Percentiles rank a stretch among this genome's conserved stretches.
These are phyloP conservation scores for Zarea fungicola DNA, from an alignment of 2,329 filamentous ascomycete genomes.

Conservation along the genomic window DNA sequence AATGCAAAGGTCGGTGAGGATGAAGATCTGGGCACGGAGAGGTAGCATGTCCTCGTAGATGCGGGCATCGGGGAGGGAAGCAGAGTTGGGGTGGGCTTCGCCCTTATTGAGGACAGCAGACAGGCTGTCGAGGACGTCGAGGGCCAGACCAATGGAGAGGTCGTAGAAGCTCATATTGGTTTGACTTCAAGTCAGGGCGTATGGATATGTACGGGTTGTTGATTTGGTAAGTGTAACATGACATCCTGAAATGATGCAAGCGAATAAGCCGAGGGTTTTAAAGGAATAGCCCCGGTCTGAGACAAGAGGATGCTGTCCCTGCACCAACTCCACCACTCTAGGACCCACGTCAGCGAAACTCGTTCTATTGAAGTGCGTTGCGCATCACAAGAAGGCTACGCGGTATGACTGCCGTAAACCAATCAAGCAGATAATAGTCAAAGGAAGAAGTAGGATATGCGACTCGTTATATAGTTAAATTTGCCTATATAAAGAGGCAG, in stretches of 20 bases:
- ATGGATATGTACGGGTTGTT: background rate
- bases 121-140: constrained; percentile 28
- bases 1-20: constrained; percentile 24
- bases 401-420: too few species aligned
- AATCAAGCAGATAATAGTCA: too few species aligned
- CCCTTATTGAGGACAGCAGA: constrained; percentile 32
- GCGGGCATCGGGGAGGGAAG: constrained; percentile 27
- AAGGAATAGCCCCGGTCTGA: too few species aligned
- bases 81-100: constrained; percentile 27
- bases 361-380: too few species aligned
- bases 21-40: constrained; percentile 35
- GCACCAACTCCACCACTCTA: too few species aligned
- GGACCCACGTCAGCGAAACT: too few species aligned
- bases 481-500: too few species aligned
- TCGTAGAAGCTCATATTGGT: constrained; percentile 41
- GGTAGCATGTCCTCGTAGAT: constrained; percentile 39
- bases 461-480: too few species aligned
- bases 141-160: constrained; percentile 27
- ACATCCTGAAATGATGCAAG: background rate
- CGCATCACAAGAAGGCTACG: too few species aligned
- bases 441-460: too few species aligned
- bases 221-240: background rate
- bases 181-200: background rate
- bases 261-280: constrained; percentile 1
- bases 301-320: too few species aligned